phyloP scores from a whole-genome alignment of 179 eudicot species.

The Beta corolliflora region DNA sequence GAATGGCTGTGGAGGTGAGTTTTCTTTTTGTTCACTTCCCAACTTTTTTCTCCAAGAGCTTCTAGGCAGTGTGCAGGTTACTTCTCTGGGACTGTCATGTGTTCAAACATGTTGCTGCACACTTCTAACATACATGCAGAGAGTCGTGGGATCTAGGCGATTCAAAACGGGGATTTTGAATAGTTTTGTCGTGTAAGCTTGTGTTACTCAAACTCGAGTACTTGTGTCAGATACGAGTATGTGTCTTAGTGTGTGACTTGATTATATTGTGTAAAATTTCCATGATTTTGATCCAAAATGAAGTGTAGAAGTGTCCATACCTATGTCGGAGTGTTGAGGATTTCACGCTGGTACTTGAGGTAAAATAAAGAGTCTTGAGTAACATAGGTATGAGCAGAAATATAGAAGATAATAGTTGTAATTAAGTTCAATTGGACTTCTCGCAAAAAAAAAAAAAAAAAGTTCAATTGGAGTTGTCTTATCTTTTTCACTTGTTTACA shows the following conservation, averaged over 20 bases:
- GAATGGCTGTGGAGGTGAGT: constrained; percentile 88
- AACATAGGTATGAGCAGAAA: neutral
- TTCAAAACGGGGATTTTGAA: neutral
- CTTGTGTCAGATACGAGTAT: no score
- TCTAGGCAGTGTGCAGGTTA: neutral
- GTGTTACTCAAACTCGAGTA: neutral
- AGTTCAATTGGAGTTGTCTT: neutral
- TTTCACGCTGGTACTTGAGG: no score
- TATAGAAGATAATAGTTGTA: neutral
- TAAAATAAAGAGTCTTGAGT: no score
- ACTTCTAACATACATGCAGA: neutral
- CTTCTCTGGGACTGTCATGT: neutral
- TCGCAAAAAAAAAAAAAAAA: no score
- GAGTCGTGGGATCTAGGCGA: neutral
- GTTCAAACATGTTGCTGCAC: neutral
- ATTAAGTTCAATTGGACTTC: neutral
- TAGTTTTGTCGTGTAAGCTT: neutral
- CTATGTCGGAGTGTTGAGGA: no score
- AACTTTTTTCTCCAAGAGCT: constrained; percentile 5
- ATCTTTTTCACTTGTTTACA: constrained; percentile 3
- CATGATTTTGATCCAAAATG: no score
- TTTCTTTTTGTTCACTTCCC: constrained; percentile 3
- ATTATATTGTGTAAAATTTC: no score
- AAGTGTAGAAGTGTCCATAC: no score
- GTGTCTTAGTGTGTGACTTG: no score